A percentile compares a stretch with the other conserved stretches of the same genome.
phyloP scores from a whole-genome alignment of 164 flowering plant species.

The Annona squamosa region DNA sequence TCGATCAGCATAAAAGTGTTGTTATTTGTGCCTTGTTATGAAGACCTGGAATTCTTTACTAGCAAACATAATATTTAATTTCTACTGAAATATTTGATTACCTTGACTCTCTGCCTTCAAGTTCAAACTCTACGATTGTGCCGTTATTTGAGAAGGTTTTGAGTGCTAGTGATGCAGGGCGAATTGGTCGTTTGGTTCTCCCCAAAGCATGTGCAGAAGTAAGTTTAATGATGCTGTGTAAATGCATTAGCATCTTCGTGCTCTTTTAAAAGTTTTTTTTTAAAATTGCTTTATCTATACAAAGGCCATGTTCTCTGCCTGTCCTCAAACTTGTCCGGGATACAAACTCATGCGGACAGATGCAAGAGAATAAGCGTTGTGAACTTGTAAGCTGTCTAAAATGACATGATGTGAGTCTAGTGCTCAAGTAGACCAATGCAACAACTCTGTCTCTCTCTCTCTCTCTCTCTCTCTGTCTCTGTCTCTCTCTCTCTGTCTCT shows the following conservation, averaged over 20 bases:
- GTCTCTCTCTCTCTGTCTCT: no score
- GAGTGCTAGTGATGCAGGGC: conserved; percentile 99
- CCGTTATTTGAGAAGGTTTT: conserved; percentile 95
- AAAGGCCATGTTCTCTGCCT: no score
- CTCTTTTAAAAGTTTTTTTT: not conserved
- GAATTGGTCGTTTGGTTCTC: conserved; percentile 95
- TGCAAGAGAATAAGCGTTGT: no score
- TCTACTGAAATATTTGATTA: not conserved
- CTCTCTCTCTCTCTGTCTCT: no score
- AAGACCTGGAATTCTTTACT: not conserved
- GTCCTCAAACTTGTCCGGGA: no score
- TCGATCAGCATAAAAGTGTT: not conserved
- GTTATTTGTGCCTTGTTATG: not conserved
- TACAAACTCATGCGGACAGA: no score
- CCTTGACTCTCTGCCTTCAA: conserved; percentile 38
- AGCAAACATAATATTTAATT: not conserved
- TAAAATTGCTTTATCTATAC: no score
- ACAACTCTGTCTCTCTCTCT: no score
- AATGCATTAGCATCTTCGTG: not conserved
- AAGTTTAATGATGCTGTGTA: conserved; percentile 17
- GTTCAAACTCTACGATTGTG: conserved; percentile 80
- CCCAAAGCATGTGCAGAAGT: conserved; percentile 99
- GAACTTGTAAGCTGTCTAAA: no score
- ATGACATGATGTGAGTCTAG: no score
- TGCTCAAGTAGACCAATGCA: no score